Evolutionary conservation across 164 flowering plant species (phyloP).

Genomic region (Malania oleifera): DNA sequence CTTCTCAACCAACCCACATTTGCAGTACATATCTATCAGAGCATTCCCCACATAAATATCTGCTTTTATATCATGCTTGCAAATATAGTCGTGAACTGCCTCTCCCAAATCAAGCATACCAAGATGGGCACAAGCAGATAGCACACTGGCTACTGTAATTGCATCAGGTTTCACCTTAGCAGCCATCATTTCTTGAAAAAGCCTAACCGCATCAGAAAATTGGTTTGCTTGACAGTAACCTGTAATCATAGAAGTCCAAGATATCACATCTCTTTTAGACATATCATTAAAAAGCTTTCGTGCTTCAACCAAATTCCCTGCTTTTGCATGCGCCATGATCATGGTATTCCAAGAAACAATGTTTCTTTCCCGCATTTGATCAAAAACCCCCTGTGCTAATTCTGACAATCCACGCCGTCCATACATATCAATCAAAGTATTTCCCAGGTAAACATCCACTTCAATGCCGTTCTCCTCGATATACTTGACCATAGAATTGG

Average conservation of each 20-base stretch:
- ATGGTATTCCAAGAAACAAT: conserved; percentile 71
- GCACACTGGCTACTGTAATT: conserved; percentile 49
- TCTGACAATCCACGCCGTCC: conserved; percentile 46
- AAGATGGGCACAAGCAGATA: conserved; percentile 69
- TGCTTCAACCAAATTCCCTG: conserved; percentile 39
- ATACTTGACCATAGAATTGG: conserved; percentile 34
- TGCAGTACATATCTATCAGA: conserved; percentile 74
- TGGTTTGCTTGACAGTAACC: conserved; percentile 47
- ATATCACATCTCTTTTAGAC: conserved; percentile 59
- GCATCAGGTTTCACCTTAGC: conserved; percentile 56
- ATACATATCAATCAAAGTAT: conserved; percentile 59
- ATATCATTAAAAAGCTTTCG: conserved; percentile 48
- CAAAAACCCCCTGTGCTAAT: conserved; percentile 43
- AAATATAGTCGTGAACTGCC: conserved; percentile 46
- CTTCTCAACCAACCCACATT: conserved; percentile 52
- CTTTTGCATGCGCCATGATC: conserved; percentile 47
- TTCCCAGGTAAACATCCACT: conserved; percentile 67
- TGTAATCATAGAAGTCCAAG: conserved; percentile 73
- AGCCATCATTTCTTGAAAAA: conserved; percentile 58
- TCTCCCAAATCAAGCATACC: conserved; percentile 53
- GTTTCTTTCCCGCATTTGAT: conserved; percentile 51
- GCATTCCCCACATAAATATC: conserved; percentile 61
- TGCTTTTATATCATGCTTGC: conserved; percentile 24
- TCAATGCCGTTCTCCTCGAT: conserved; percentile 33
- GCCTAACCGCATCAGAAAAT: conserved; percentile 38